Conservation (phyloP, 2,329 filamentous ascomycete genomes). For the Venturia effusa region DNA sequence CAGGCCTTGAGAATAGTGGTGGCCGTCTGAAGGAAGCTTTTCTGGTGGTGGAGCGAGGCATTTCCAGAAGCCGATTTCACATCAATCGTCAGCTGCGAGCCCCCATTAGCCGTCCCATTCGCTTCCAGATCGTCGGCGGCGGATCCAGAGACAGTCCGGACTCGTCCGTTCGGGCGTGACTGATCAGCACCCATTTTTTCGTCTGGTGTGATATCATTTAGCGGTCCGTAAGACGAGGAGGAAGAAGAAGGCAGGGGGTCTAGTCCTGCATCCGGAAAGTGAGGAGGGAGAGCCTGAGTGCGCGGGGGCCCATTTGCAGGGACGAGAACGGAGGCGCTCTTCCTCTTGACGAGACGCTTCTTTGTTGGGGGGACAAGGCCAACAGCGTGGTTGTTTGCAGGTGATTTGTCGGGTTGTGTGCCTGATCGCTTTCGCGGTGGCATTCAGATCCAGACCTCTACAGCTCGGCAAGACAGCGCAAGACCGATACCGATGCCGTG, state of each 20-base stretch:
- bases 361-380: conserved; percentile 64
- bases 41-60: conserved; percentile 5
- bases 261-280: conserved; percentile 1
- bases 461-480: conserved; percentile 30
- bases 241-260: not conserved
- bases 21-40: conserved; percentile 62
- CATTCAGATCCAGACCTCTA: conserved; percentile 28
- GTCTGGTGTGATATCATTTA: not conserved
- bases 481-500: conserved; percentile 18
- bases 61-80: conserved; percentile 2
- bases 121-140: conserved; percentile 30
- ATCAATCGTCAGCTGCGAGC: conserved; percentile 8
- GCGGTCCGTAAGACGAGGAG: conserved; percentile 2
- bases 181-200: conserved; percentile 14
- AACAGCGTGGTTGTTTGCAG: conserved; percentile 63
- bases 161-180: conserved; percentile 18
- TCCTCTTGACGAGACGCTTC: conserved; percentile 48
- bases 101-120: not conserved
- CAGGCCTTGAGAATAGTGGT: conserved; percentile 82
- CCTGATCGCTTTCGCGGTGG: conserved; percentile 34
- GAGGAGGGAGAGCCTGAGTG: not conserved
- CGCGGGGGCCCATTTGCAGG: conserved; percentile 19
- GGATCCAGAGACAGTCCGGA: conserved; percentile 31
- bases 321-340: conserved; percentile 35
- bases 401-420: conserved; percentile 36